A percentile compares a stretch with the other conserved stretches of the same genome.
phyloP scores from a whole-genome alignment of 257 asterid species.

The Penstemon barbatus region DNA sequence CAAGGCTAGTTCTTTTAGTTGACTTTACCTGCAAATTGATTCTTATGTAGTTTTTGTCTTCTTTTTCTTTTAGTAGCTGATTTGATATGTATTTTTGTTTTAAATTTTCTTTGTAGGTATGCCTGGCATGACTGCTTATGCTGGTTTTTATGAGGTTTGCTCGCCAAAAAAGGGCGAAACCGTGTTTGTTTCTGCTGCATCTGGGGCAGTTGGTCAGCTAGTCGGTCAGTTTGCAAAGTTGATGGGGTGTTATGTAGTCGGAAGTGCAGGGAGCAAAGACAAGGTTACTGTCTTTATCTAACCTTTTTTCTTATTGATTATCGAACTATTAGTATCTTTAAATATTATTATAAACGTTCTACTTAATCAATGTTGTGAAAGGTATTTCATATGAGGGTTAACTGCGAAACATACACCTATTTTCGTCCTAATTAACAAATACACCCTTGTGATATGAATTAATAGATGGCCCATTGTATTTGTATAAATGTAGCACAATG shows the following conservation, averaged over 20 bases:
- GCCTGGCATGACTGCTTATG: conserved; percentile 17
- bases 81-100: not conserved
- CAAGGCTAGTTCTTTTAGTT: not conserved
- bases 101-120: not conserved
- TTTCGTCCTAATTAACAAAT: no score
- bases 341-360: not conserved
- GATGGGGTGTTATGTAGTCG: conserved; percentile 22
- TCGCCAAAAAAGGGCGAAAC: conserved; percentile 14
- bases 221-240: conserved; percentile 20
- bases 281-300: not conserved
- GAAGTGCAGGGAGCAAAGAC: conserved; percentile 20
- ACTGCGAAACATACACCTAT: not conserved
- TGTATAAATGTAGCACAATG: no score
- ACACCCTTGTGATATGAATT: no score
- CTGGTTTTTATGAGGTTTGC: conserved; percentile 5
- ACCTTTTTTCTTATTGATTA: not conserved
- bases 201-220: conserved; percentile 15
- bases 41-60: not conserved
- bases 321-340: not conserved
- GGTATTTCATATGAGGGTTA: not conserved
- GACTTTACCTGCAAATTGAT: not conserved
- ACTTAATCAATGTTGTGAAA: not conserved
- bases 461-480: no score
- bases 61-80: not conserved
- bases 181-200: conserved; percentile 9